phyloP scores from a whole-genome alignment of 148 eudicot species.

The Suaeda aralocaspica region DNA sequence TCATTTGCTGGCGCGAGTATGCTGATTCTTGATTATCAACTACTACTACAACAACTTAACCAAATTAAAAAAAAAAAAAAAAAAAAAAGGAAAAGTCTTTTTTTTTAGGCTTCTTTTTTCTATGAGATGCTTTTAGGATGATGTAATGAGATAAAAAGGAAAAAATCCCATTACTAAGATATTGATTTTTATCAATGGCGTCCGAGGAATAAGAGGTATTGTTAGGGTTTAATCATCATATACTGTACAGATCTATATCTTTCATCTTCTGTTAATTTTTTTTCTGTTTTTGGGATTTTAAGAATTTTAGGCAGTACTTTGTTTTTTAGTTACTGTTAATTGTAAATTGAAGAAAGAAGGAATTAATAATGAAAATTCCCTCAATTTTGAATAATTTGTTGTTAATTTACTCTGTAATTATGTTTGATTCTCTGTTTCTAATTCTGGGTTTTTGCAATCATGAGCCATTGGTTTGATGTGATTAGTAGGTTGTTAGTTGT shows the following conservation, averaged over 20 bases:
- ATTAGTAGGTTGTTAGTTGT: no score
- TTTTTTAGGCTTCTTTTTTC: neutral
- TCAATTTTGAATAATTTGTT: no score
- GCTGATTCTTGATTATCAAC: slow-evolving; percentile 42
- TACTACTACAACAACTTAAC: neutral
- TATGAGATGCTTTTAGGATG: slow-evolving; percentile 11
- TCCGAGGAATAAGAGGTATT: slow-evolving; percentile 41
- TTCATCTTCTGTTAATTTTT: slow-evolving; percentile 1
- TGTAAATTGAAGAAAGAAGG: no score
- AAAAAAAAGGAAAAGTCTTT: neutral
- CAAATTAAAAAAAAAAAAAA: neutral
- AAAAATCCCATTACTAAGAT: neutral
- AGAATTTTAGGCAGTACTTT: neutral
- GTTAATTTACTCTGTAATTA: neutral
- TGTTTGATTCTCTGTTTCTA: neutral
- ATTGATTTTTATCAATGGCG: slow-evolving; percentile 24
- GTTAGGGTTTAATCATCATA: slow-evolving; percentile 10
- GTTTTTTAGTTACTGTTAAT: neutral
- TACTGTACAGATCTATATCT: slow-evolving; percentile 15
- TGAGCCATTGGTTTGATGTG: no score
- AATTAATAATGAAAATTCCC: no score
- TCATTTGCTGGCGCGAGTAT: slow-evolving; percentile 77
- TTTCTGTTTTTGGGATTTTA: neutral
- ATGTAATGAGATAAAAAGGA: neutral
- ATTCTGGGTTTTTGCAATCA: neutral